Percentiles rank a stretch among this genome's conserved stretches.
Conservation (phyloP, 108 stramenopile genomes). For the Conticribra guillardii region DNA sequence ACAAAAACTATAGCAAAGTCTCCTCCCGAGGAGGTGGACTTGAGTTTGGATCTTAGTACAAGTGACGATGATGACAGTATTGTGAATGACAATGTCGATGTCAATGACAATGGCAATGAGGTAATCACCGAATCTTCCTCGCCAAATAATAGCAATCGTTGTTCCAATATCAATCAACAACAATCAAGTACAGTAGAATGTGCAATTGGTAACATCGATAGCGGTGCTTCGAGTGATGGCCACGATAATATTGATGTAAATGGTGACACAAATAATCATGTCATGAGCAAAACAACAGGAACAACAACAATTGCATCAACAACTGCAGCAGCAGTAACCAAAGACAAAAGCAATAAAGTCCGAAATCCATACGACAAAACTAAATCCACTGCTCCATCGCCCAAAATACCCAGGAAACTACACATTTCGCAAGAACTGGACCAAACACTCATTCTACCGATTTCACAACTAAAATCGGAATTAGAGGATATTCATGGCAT, state of each 20-base stretch:
- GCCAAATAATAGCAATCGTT: neutral
- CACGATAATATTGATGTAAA: too few species aligned
- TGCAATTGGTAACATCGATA: too few species aligned
- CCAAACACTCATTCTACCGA: neutral
- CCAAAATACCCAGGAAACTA: neutral
- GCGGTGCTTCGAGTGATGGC: too few species aligned
- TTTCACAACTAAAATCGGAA: neutral
- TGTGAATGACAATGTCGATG: too few species aligned
- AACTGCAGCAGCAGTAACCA: too few species aligned
- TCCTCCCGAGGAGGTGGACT: neutral
- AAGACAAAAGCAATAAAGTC: neutral
- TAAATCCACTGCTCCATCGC: neutral
- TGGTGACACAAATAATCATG: too few species aligned
- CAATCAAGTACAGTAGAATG: too few species aligned
- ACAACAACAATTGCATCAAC: too few species aligned
- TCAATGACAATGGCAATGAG: neutral
- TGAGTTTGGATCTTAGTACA: slow-evolving; percentile 2
- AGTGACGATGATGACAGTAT: slow-evolving; percentile 2
- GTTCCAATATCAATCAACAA: neutral
- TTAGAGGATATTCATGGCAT: neutral
- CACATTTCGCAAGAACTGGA: neutral
- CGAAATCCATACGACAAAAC: neutral
- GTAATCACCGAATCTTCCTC: neutral
- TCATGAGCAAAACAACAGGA: too few species aligned
- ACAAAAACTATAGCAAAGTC: neutral